Base-by-base conservation (phyloP, 306 rosid species). In the Nissolia schottii region DNA sequence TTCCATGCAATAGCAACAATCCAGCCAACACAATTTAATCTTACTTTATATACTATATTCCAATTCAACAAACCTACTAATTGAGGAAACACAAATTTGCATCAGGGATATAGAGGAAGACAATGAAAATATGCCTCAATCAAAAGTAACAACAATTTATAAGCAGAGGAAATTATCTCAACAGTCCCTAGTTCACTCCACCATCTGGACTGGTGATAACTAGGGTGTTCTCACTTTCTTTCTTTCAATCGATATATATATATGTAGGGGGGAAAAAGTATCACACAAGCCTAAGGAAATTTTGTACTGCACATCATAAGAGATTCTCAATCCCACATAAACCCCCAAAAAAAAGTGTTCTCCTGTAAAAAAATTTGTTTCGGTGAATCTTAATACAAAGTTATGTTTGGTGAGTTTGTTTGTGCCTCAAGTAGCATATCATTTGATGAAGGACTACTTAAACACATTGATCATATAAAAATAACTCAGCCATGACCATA, bases 161-260 rank as follows among this genome's bases (percentile, higher is more conserved):
- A 29, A 55, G 55, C 60, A 55, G n/a, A 75, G 32, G 15, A 63
- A 70, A 58, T 70, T 38, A 62, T 54, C 70, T 20, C 59, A 53
- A 28, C 46, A 43, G 12, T 60, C 15, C 64, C 65, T 10, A 34
- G 16, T 49, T 45, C 64, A 11, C 19, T 22, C 41, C 38, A 35
- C 20, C 72, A 6, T 58, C 73, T 65, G 60, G 25, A 48, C 61
- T 60, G 38, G 19, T 37, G 80, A 54, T 74, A 62, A 34, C 22
- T 40, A 43, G 16, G 38, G 32, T 14, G 18, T 54, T 35, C 32
- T 41, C 64, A 9, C 32, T n/a, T n/a, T n/a, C n/a, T n/a, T n/a
- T n/a, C n/a, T n/a, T n/a, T n/a, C n/a, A n/a, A n/a, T n/a, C n/a
- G n/a, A n/a, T n/a, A n/a, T n/a, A n/a, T n/a, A n/a, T n/a, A n/a